A percentile compares a stretch with the other conserved stretches of the same genome.
These are phyloP conservation scores for Exidia glandulosa DNA, from an alignment of 768 basidiomycete genomes.

Conservation along the genomic window DNA sequence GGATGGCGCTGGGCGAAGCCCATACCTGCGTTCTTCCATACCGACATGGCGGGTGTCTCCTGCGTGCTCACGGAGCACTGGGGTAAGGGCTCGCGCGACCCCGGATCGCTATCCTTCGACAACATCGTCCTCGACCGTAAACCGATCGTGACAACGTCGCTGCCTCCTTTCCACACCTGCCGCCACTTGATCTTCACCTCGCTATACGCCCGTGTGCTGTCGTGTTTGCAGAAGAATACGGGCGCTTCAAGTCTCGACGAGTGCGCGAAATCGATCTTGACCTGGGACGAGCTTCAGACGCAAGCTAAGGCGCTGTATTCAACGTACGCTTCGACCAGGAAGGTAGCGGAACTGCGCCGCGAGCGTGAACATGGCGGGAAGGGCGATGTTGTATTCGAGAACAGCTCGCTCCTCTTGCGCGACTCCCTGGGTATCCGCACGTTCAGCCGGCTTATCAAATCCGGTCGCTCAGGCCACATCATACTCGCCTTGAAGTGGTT, in stretches of 20 bases:
- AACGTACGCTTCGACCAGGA: not conserved
- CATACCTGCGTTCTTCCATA: slow-evolving; percentile 28
- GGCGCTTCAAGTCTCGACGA: slow-evolving; percentile 4
- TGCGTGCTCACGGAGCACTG: slow-evolving; percentile 22
- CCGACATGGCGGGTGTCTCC: slow-evolving; percentile 22
- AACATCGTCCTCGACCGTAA: slow-evolving; percentile 22
- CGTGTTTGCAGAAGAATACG: slow-evolving; percentile 15
- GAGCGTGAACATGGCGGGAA: not conserved
- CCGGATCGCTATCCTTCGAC: slow-evolving; percentile 23
- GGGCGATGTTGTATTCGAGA: not conserved
- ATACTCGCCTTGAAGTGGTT: too few relatives aligned
- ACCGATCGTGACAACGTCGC: slow-evolving; percentile 16
- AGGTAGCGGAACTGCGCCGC: not conserved
- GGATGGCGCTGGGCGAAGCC: slow-evolving; percentile 6
- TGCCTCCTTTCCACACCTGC: slow-evolving; percentile 19
- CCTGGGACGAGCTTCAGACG: not conserved
- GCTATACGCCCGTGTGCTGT: slow-evolving; percentile 17
- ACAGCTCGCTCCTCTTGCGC: too few relatives aligned
- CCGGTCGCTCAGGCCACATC: too few relatives aligned
- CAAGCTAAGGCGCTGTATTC: not conserved
- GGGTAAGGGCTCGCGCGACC: slow-evolving; percentile 22
- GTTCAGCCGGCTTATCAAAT: too few relatives aligned
- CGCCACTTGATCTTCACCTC: slow-evolving; percentile 20
- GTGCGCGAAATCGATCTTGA: not conserved
- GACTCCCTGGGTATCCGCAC: too few relatives aligned